Evolutionary conservation across 345 rosid species (phyloP), one percentile per base, ranked within the genome.

Genomic region (Citrus mangshanensis): DNA sequence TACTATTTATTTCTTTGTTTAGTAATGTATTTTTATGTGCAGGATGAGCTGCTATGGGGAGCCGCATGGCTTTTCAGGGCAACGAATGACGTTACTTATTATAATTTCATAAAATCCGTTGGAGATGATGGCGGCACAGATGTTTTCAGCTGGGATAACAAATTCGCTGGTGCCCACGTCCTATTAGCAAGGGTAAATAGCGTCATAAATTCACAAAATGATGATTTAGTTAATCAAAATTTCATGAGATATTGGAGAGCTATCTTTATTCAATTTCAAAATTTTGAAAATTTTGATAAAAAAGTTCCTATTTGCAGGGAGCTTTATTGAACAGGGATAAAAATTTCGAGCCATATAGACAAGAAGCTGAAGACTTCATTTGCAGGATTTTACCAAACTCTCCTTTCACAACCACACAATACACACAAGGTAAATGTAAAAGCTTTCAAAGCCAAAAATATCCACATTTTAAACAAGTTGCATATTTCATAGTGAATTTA

Each of bases 11-110:
- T 42, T 27, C 6, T 69, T 68, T 68, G 16, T 13, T 46, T 13
- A 46, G 51, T 46, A 46, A 46, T 46, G 5, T 46, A 12, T 12
- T 46, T 46, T n/a, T 64, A 21, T n/a, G 54, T 62, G 28, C 84
- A 94, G 98, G 98, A 95, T 80, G 98, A 95, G 77, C 83, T 95
- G 40, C 73, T 93, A 19, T 95, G 98, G 98, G 98, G 95, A 38
- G 94, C 92, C 0, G 88, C 98, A 12, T 95, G 98, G 98, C 79
- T 95, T 74, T 75, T 89, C 27, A 84, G 87, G 81, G 98, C 98
- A 73, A 92, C 98, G 9, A 93, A 91, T 71, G 80, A 92, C 62
- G 83, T 77, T 5, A 88, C 81, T 49, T 93, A 95, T 77, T 92
- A 79, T 81, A 89, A 92, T 34, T 79, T 91, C 49, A 58, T 95